Evolutionary conservation across 2,329 filamentous ascomycete genomes (phyloP).

Genomic region (Cladosporium sp.): DNA sequence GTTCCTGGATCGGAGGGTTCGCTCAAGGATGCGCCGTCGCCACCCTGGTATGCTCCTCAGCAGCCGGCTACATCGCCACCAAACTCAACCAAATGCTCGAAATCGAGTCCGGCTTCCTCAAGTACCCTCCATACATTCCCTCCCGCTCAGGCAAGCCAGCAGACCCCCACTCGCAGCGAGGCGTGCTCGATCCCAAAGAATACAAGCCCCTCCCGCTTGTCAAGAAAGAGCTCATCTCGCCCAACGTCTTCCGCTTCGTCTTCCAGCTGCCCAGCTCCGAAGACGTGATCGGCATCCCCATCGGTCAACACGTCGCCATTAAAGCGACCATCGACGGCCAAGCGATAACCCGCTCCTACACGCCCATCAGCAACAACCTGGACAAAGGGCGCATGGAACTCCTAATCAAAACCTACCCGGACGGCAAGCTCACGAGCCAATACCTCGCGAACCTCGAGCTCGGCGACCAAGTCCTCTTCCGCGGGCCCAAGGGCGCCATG

Average conservation of each 20-base stretch:
- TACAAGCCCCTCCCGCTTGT: slow-evolving; percentile 47
- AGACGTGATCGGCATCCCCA: slow-evolving; percentile 31
- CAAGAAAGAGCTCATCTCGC: slow-evolving; percentile 17
- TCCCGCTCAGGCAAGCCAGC: slow-evolving; percentile 25
- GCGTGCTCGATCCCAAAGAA: slow-evolving; percentile 49
- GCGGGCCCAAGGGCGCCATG: slow-evolving; percentile 57
- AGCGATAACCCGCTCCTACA: slow-evolving; percentile 22
- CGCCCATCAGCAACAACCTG: slow-evolving; percentile 29
- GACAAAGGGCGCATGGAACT: slow-evolving; percentile 47
- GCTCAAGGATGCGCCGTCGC: slow-evolving; percentile 38
- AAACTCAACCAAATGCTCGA: slow-evolving; percentile 18
- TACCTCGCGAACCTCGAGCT: slow-evolving; percentile 47
- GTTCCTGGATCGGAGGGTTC: slow-evolving; percentile 25
- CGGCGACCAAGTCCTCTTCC: slow-evolving; percentile 49
- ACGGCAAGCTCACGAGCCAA: slow-evolving; percentile 39
- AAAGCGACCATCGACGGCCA: slow-evolving; percentile 23
- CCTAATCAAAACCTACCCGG: slow-evolving; percentile 49
- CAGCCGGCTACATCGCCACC: slow-evolving; percentile 13
- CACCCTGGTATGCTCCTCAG: slow-evolving; percentile 19
- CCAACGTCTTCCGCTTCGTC: slow-evolving; percentile 26
- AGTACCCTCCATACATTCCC: slow-evolving; percentile 34
- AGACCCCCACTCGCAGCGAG: slow-evolving; percentile 29
- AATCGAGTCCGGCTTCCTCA: slow-evolving; percentile 15
- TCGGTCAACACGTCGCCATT: slow-evolving; percentile 34
- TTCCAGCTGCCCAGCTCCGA: slow-evolving; percentile 23